Percentiles rank a stretch among this genome's conserved stretches.
Evolutionary conservation across 176 grass and related monocot species (phyloP).

Genomic region (Carex pumila): DNA sequence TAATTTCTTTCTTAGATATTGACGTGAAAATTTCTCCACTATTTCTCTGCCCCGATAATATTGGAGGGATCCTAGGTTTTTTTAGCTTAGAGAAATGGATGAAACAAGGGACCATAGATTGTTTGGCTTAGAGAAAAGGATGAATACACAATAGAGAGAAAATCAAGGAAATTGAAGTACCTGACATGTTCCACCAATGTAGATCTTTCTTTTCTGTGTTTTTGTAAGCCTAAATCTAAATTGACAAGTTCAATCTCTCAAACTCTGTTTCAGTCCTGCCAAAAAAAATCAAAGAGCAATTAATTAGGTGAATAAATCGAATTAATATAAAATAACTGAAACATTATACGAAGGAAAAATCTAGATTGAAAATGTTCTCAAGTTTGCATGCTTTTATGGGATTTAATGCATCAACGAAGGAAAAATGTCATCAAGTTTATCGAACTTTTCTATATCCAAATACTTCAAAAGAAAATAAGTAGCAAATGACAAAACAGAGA

Average conservation of each 20-base stretch:
- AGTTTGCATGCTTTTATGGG: background rate
- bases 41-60: background rate
- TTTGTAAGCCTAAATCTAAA: background rate
- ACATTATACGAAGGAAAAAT: background rate
- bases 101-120: background rate
- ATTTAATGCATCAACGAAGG: background rate
- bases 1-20: background rate
- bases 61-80: background rate
- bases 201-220: background rate
- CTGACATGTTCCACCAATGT: constrained; percentile 52
- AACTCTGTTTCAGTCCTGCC: background rate
- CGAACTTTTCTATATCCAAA: background rate
- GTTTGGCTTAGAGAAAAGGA: background rate
- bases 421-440: background rate
- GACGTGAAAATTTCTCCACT: no score
- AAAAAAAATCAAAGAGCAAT: background rate
- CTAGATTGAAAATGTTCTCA: background rate
- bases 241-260: background rate
- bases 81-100: background rate
- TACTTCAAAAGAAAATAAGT: background rate
- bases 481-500: background rate
- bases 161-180: constrained; percentile 24
- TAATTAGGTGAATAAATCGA: background rate
- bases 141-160: background rate
- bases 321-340: background rate